phyloP scores from a whole-genome alignment of 164 flowering plant genomes.

The Chimonanthus salicifolius region DNA sequence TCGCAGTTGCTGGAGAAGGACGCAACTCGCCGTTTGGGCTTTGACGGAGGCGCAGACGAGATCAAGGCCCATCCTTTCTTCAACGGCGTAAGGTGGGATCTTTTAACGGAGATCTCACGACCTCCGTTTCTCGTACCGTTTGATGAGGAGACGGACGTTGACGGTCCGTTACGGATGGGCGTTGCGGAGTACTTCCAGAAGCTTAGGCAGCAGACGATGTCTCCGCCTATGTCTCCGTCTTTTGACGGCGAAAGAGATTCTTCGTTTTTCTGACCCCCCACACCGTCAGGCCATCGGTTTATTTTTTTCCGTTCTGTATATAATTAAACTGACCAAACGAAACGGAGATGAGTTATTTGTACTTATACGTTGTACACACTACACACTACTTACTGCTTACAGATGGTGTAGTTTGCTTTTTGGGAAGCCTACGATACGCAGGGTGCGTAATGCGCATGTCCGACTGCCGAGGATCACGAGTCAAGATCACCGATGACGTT shows the following conservation, averaged over 20 bases:
- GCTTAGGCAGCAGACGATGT: conserved; percentile 27
- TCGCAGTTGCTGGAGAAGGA: conserved; percentile 66
- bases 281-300: too few species aligned
- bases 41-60: conserved; percentile 58
- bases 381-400: too few species aligned
- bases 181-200: conserved; percentile 47
- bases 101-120: conserved; percentile 59
- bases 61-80: conserved; percentile 75
- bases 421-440: too few species aligned
- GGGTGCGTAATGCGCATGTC: too few species aligned
- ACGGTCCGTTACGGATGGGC: conserved; percentile 10
- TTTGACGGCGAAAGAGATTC: conserved; percentile 19
- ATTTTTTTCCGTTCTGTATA: too few species aligned
- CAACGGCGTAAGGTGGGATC: conserved; percentile 64
- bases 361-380: too few species aligned
- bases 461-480: too few species aligned
- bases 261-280: conserved; percentile 17
- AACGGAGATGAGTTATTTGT: too few species aligned
- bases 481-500: too few species aligned
- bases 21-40: conserved; percentile 62
- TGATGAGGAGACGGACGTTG: conserved; percentile 27
- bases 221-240: conserved; percentile 29
- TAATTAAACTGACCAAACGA: too few species aligned
- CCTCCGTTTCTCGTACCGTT: conserved; percentile 69
- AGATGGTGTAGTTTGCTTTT: too few species aligned